Conservation (phyloP, 257 asterid genomes). For the Echites panduratus region DNA sequence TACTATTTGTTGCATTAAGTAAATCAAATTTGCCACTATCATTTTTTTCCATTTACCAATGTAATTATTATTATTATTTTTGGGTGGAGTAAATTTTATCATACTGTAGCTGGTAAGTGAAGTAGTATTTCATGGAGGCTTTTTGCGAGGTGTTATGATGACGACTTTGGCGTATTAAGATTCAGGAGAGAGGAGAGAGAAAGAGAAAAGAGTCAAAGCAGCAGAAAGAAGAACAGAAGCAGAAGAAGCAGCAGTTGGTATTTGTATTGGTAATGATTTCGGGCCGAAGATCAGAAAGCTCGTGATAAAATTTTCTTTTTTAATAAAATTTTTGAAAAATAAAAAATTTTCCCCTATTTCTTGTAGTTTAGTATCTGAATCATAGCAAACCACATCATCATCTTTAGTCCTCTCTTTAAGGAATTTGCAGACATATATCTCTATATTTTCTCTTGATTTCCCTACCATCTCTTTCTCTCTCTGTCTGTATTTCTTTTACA, state of each 20-base stretch:
- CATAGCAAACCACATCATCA: not conserved
- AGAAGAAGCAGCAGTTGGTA: conserved; percentile 20
- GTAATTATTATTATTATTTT: no score
- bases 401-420: conserved; percentile 14
- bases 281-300: conserved; percentile 6
- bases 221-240: conserved; percentile 14
- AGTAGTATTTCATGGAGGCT: not conserved
- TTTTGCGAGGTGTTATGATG: not conserved
- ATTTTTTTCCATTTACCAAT: no score
- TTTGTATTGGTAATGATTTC: conserved; percentile 32
- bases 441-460: not conserved
- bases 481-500: not conserved
- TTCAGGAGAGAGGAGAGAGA: conserved; percentile 7
- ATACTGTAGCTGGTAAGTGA: no score
- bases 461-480: not conserved
- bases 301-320: conserved; percentile 13
- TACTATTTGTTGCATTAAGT: no score
- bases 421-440: conserved; percentile 9
- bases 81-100: no score
- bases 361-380: not conserved
- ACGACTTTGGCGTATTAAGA: conserved; percentile 15
- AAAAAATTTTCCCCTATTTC: no score
- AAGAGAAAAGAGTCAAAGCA: conserved; percentile 10
- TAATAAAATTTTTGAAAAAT: not conserved
- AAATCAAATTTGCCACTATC: no score